phyloP scores from a whole-genome alignment of 2,329 filamentous ascomycete genomes.

The Botryotinia narcissicola region DNA sequence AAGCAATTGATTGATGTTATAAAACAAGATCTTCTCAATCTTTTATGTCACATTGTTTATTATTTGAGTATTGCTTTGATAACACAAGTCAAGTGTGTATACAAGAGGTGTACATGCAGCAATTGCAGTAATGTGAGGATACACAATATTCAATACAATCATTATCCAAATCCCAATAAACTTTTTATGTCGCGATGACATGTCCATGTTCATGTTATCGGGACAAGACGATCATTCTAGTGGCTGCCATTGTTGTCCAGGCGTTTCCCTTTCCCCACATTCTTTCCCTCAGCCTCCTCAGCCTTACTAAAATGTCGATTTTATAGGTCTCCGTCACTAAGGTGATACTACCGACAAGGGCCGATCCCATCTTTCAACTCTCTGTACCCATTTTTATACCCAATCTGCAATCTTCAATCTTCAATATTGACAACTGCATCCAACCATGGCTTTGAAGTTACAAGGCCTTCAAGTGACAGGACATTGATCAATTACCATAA shows the following conservation, averaged over 20 bases:
- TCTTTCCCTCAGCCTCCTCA: slow-evolving; percentile 14
- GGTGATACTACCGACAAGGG: neutral
- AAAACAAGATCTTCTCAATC: slow-evolving; percentile 6
- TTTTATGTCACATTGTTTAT: slow-evolving; percentile 14
- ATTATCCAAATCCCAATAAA: neutral
- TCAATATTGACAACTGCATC: neutral
- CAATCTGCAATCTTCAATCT: neutral
- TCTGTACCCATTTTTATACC: neutral
- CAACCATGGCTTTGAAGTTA: neutral
- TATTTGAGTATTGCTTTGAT: slow-evolving; percentile 5
- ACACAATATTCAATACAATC: neutral
- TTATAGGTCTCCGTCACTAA: neutral
- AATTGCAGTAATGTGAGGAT: neutral
- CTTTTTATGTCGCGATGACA: neutral
- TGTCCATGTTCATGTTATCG: neutral
- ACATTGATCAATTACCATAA: neutral
- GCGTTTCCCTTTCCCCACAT: slow-evolving; percentile 6
- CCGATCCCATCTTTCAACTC: neutral
- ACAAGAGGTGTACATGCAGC: neutral
- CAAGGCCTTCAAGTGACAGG: too few species aligned
- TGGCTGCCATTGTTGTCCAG: slow-evolving; percentile 3
- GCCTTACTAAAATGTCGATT: slow-evolving; percentile 6
- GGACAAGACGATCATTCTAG: neutral
- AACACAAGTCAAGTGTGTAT: neutral
- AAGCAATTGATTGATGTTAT: neutral